Base-by-base conservation (phyloP, 2,329 filamentous ascomycete genomes). In the Arthroderma sp. region DNA sequence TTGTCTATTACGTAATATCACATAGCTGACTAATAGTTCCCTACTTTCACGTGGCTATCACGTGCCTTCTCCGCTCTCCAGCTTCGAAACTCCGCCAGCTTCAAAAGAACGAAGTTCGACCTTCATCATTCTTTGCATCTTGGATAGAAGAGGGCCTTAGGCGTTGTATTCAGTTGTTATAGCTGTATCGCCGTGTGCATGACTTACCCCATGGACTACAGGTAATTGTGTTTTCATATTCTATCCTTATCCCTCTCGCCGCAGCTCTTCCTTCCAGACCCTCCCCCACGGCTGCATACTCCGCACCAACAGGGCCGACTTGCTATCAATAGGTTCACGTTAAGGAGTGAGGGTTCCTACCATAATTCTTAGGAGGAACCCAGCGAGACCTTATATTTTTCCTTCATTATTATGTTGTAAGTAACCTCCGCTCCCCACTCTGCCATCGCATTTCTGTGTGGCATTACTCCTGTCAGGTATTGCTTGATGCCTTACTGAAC, bases 371-470 rank as follows among this genome's bases (percentile, higher is more conserved):
- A 51, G 11, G n/a, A 19, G 44, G 5, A 33, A 51, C 7, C 1
- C 15, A 51, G 4, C 35, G 11, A 6, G 13, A 15, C 11, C 13
- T 28, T 15, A 23, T 19, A 9, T 13, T 35, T 7, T 7, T 11
- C 15, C 19, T 17, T 13, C 33, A 23, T n/a, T 41, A 54, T 31
- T 23, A 54, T 54, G 52, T 54, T 54, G 52, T 54, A 39, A 54
- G 52, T 39, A 39, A 11, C 33, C 13, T n/a, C 15, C 44, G 9
- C 8, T 35, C 39, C n/a, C 13, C 25, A 19, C 28, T 51, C 25
- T 31, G n/a, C 41, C 13, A 13, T 25, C 21, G 44, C 25, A 8
- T n/a, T 49, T 6, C 8, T 6, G n/a, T n/a, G n/a, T n/a, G 35
- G 35, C 15, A n/a, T 19, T 4, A 19, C 25, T n/a, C 7, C 17